Conservation (phyloP, 345 rosid species). For the Barbarea vulgaris region DNA sequence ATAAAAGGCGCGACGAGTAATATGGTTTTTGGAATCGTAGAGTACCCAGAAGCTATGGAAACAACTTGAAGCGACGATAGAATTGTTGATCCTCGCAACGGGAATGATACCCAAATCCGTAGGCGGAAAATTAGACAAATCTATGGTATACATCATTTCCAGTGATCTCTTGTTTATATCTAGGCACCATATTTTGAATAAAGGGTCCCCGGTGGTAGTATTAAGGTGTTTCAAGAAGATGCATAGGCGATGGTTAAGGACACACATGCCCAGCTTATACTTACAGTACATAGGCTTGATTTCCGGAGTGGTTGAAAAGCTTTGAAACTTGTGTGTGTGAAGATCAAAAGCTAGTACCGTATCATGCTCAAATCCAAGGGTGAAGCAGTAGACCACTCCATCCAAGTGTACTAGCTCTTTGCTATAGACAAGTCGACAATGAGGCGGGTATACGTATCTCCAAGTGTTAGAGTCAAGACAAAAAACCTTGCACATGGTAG, state of each 20-base stretch:
- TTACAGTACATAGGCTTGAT: neutral
- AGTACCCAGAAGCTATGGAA: neutral
- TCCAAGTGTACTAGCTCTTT: too few species aligned
- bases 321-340: conserved; percentile 12
- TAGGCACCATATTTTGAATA: conserved; percentile 5
- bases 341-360: conserved; percentile 13
- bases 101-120: too few species aligned
- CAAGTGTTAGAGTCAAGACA: conserved; percentile 24
- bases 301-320: neutral
- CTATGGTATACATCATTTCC: conserved; percentile 11
- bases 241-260: conserved; percentile 18
- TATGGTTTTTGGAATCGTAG: neutral
- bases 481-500: conserved; percentile 13
- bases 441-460: conserved; percentile 10
- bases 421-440: neutral
- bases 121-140: too few species aligned
- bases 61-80: neutral
- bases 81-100: too few species aligned
- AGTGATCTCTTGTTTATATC: conserved; percentile 9
- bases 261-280: too few species aligned
- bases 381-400: conserved; percentile 18
- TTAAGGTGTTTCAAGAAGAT: too few species aligned
- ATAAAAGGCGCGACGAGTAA: too few species aligned
- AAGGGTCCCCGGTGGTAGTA: neutral
- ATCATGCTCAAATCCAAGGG: too few species aligned